These are phyloP conservation scores for Elaeis oleifera DNA, from an alignment of 202 grass and related monocot genomes.

Conservation along the genomic window DNA sequence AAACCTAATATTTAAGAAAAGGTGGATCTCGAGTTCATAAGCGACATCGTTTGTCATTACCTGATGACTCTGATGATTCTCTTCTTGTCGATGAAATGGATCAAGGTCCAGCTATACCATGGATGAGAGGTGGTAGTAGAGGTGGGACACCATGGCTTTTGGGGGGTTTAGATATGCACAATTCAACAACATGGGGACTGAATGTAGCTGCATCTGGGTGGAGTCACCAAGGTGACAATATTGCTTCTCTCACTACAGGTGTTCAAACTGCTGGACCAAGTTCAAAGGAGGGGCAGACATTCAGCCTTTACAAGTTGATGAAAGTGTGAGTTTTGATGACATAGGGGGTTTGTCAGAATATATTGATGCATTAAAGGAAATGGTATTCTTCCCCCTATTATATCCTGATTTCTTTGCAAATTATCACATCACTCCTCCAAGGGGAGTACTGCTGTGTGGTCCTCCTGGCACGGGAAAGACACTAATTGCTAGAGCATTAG, in stretches of 20 bases:
- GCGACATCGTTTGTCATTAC: conserved; percentile 55
- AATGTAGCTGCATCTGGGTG: conserved; percentile 95
- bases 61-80: conserved; percentile 98
- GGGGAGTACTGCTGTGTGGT: conserved; percentile 96
- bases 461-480: conserved; percentile 97
- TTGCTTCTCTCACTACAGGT: conserved; percentile 50
- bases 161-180: conserved; percentile 86
- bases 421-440: conserved; percentile 95
- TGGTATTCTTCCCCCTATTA: conserved; percentile 96
- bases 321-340: conserved; percentile 90
- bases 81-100: conserved; percentile 95
- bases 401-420: conserved; percentile 99
- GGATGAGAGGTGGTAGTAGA: conserved; percentile 60
- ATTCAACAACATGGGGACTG: conserved; percentile 73
- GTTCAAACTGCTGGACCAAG: conserved; percentile 96
- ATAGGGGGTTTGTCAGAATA: conserved; percentile 93
- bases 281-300: conserved; percentile 98
- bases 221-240: conserved; percentile 78
- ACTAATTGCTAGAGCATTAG: conserved; percentile 94
- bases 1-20: conserved; percentile 68
- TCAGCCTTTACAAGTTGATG: conserved; percentile 90
- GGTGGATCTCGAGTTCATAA: conserved; percentile 90
- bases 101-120: conserved; percentile 64
- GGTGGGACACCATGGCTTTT: conserved; percentile 67
- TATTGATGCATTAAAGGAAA: conserved; percentile 97